Evolutionary conservation across 805 yeast genomes (phyloP).

Genomic region (Candida maris): DNA sequence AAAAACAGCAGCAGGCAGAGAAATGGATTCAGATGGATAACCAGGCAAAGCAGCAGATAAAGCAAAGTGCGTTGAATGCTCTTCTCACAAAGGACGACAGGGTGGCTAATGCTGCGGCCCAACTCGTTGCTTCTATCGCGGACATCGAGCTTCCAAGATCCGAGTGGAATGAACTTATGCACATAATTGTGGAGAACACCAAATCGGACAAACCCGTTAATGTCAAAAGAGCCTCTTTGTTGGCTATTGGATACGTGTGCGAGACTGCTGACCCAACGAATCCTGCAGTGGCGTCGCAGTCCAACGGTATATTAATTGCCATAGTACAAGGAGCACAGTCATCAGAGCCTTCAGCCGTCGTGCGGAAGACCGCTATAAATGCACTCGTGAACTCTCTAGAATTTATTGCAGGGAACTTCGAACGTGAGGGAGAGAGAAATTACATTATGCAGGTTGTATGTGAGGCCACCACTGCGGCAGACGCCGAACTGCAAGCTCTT

Average conservation of each 20-base stretch:
- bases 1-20: conserved; percentile 54
- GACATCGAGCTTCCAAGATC: conserved; percentile 84
- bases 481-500: conserved; percentile 80
- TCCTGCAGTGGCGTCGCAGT: conserved; percentile 73
- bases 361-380: conserved; percentile 85
- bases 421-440: conserved; percentile 90
- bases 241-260: conserved; percentile 93
- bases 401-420: conserved; percentile 85
- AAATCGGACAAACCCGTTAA: conserved; percentile 70
- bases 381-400: conserved; percentile 89
- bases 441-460: conserved; percentile 98
- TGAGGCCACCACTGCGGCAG: conserved; percentile 93
- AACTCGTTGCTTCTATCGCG: conserved; percentile 95
- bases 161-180: conserved; percentile 87
- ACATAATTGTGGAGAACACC: conserved; percentile 81
- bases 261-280: conserved; percentile 86
- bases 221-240: conserved; percentile 81
- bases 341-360: conserved; percentile 67
- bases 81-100: conserved; percentile 64
- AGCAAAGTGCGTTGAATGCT: conserved; percentile 58
- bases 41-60: conserved; percentile 58
- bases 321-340: conserved; percentile 95
- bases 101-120: conserved; percentile 88
- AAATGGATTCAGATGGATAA: conserved; percentile 70
- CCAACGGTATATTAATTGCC: conserved; percentile 90